phyloP scores from a whole-genome alignment of 192 early-diverging fungal genomes.

The Coemansia sp. region DNA sequence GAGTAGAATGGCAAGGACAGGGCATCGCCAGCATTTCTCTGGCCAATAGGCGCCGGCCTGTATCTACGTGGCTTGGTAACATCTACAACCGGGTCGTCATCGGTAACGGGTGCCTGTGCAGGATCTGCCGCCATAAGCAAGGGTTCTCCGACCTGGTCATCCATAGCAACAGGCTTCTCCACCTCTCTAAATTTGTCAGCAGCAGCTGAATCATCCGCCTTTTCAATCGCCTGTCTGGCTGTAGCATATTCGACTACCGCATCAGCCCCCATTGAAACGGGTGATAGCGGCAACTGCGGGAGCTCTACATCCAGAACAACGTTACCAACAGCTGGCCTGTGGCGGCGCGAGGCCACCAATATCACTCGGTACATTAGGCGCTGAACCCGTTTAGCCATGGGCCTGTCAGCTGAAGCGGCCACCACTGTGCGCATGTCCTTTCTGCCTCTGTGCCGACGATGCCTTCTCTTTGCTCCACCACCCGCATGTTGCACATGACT shows the following conservation, averaged over 20 bases:
- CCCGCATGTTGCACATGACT: background rate
- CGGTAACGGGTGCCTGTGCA: background rate
- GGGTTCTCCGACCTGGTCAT: background rate
- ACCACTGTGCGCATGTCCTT: background rate
- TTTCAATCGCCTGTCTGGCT: background rate
- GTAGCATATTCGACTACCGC: background rate
- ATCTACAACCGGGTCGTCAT: constrained; percentile 20
- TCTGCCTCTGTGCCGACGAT: background rate
- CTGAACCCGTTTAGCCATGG: background rate
- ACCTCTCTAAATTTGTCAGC: too few relatives aligned
- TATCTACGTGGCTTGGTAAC: constrained; percentile 13
- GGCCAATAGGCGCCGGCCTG: constrained; percentile 24
- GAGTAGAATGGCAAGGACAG: background rate
- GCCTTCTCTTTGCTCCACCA: background rate
- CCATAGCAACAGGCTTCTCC: background rate
- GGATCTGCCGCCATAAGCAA: background rate
- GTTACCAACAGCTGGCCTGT: background rate
- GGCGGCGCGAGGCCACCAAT: background rate
- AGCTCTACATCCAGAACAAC: background rate
- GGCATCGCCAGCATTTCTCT: background rate
- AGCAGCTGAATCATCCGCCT: background rate
- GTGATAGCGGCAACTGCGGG: background rate
- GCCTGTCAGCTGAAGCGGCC: background rate
- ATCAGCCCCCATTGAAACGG: background rate
- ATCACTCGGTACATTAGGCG: background rate